phyloP scores from a whole-genome alignment of 768 basidiomycete genomes.

The Harrya chromipes region DNA sequence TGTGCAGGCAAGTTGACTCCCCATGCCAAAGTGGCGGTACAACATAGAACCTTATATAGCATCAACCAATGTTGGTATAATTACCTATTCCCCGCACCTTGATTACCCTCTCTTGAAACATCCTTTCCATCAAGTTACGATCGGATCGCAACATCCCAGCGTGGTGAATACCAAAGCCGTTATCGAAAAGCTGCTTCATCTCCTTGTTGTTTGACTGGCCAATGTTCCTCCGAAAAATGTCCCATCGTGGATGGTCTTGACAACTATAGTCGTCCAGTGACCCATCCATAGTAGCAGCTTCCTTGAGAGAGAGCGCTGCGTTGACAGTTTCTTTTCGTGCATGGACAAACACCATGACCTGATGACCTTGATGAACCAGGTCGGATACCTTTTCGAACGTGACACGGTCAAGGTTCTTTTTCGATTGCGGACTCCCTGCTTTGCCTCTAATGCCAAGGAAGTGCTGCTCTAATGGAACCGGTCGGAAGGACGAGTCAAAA shows the following conservation, averaged over 20 bases:
- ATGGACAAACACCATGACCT: slow-evolving; percentile 99
- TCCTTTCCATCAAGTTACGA: slow-evolving; percentile 89
- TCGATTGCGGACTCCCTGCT: slow-evolving; percentile 64
- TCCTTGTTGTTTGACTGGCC: slow-evolving; percentile 88
- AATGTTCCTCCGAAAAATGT: slow-evolving; percentile 73
- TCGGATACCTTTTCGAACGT: slow-evolving; percentile 89
- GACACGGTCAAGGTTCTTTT: slow-evolving; percentile 83
- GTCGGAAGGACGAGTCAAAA: slow-evolving; percentile 96
- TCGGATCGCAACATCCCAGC: slow-evolving; percentile 97
- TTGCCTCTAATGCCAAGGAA: slow-evolving; percentile 94
- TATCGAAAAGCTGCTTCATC: slow-evolving; percentile 91
- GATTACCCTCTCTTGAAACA: slow-evolving; percentile 88
- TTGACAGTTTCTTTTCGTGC: slow-evolving; percentile 98
- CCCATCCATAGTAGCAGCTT: slow-evolving; percentile 70
- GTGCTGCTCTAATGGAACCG: slow-evolving; percentile 95
- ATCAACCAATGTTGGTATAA: neutral
- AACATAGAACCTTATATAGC: slow-evolving; percentile 78
- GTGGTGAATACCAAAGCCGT: slow-evolving; percentile 96
- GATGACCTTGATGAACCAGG: slow-evolving; percentile 87
- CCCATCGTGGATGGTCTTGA: slow-evolving; percentile 74
- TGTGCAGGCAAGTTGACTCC: slow-evolving; percentile 99
- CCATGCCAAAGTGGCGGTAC: slow-evolving; percentile 98
- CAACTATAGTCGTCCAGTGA: slow-evolving; percentile 76
- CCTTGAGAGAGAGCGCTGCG: slow-evolving; percentile 75
- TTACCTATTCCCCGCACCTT: slow-evolving; percentile 53